Evolutionary conservation across 345 rosid genomes (phyloP), one percentile per base, ranked within the genome.

Genomic region (Erucastrum elatum): DNA sequence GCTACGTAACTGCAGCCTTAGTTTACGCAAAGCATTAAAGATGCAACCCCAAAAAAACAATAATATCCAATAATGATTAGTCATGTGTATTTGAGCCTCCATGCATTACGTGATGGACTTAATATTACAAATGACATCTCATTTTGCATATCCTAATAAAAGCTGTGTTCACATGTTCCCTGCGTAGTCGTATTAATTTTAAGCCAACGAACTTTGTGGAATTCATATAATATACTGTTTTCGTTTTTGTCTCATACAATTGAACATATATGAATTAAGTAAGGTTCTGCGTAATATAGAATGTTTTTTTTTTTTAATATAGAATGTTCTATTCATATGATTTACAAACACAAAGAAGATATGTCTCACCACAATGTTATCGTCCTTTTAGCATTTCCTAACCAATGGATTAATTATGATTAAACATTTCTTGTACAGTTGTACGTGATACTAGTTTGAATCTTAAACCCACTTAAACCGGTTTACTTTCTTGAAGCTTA

Each of bases 121-220:
- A 55, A 75, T 39, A 70, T 80, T 75, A 70, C 68, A 80, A 80
- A 62, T 80, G 83, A 55, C 79, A 70, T 69, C 76, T 75, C 64
- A 70, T 75, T 75, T 64, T 30, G 26, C 68, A 75, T 70, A 70
- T 70, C 75, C 11, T 69, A 59, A 65, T 65, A 65, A 81, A 41
- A 76, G 81, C 70, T 81, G 77, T 61, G 60, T 66, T 75, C 82
- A 78, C 77, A 67, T 67, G 76, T 58, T 56, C 61, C 70, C 72
- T 78, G 71, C 17, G 68, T 72, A 72, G 59, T 51, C 67, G 68
- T 35, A 64, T 84, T 72, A 66, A 71, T 68, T 75, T 1, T 51
- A 12, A 84, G 58, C 75, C 74, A 71, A 71, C 77, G 13, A 77
- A 77, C 82, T 80, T 30, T 69, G 72, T 53, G 64, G 66, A 73